Conservation (phyloP, 192 early-diverging fungal genomes). For the Piromyces finnis region DNA sequence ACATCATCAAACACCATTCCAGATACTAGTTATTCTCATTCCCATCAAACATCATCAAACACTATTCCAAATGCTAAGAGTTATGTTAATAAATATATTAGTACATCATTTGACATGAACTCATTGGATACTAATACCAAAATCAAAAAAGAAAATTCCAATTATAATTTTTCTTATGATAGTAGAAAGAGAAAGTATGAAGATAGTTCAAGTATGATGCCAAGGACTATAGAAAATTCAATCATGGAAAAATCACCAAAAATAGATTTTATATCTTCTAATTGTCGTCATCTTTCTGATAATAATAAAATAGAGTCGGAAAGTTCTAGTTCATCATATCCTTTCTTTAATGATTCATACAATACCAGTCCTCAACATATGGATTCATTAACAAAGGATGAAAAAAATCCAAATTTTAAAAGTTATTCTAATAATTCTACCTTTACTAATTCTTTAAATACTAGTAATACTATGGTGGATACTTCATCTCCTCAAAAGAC, state of each 20-base stretch:
- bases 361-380: background rate
- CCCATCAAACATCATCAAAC: no score
- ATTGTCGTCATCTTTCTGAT: no score
- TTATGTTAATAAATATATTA: background rate
- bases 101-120: background rate
- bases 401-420: background rate
- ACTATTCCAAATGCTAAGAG: background rate
- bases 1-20: no score
- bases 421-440: background rate
- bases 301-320: background rate
- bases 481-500: no score
- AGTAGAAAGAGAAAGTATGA: background rate
- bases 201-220: background rate
- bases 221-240: background rate
- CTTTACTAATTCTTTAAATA: no score
- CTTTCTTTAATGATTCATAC: background rate
- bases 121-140: background rate
- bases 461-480: no score
- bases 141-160: background rate
- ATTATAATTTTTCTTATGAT: background rate
- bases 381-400: background rate
- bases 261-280: no score
- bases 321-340: background rate
- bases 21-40: no score
- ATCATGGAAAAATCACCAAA: background rate